Evolutionary conservation across 768 basidiomycete genomes (phyloP).

Genomic region (Rhodocollybia butyracea): DNA sequence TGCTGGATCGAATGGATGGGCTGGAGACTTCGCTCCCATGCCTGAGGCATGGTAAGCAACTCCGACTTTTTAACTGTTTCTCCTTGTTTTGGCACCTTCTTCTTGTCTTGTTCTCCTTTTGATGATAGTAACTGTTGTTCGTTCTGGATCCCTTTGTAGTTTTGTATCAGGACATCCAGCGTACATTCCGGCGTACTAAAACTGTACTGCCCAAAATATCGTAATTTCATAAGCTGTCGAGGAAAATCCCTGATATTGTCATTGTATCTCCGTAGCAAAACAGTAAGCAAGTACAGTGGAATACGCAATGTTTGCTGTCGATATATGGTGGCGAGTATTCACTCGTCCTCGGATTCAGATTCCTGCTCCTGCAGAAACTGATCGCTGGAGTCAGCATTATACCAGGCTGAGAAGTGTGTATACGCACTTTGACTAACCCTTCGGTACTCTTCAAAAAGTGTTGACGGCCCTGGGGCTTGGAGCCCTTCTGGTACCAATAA

Average conservation of each 20-base stretch:
- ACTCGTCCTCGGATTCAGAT: constrained; percentile 61
- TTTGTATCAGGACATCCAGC: neutral
- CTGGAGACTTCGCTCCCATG: constrained; percentile 69
- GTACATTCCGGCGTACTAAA: constrained; percentile 6
- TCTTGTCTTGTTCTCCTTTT: neutral
- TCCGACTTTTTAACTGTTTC: no score
- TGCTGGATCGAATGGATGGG: constrained; percentile 70
- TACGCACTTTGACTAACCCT: constrained; percentile 79
- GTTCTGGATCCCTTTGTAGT: constrained; percentile 3
- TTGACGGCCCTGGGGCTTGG: constrained; percentile 92
- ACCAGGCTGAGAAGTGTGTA: neutral
- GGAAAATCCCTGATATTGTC: neutral
- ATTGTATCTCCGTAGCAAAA: no score
- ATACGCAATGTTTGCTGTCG: no score
- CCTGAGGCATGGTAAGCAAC: constrained; percentile 79
- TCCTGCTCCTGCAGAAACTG: constrained; percentile 92
- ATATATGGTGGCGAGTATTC: no score
- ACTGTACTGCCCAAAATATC: neutral
- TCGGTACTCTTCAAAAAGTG: constrained; percentile 91
- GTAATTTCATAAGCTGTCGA: no score
- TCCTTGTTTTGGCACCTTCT: neutral
- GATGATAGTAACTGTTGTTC: neutral
- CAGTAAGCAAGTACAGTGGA: no score
- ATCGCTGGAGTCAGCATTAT: neutral
- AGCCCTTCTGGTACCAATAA: constrained; percentile 97